phyloP scores from a whole-genome alignment of 2,329 filamentous ascomycete genomes.

The Trichophyton verrucosum region DNA sequence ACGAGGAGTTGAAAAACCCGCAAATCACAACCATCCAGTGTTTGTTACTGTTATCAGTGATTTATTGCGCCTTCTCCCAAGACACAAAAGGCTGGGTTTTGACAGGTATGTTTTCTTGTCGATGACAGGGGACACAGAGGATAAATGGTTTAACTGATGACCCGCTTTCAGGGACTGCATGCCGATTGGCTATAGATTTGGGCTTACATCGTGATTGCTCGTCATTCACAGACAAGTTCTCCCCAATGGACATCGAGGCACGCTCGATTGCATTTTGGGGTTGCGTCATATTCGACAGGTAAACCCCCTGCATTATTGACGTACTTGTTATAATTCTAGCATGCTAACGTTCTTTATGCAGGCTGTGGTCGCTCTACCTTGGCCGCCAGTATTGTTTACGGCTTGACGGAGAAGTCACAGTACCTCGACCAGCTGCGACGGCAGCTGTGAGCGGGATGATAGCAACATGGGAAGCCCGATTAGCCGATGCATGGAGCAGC shows the following conservation, averaged over 20 bases:
- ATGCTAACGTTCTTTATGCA: background rate
- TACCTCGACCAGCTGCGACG: background rate
- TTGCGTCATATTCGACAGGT: slow-evolving; percentile 12
- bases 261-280: slow-evolving; percentile 14
- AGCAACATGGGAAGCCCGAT: slow-evolving; percentile 6
- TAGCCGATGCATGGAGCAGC: slow-evolving; percentile 12
- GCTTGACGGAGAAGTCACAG: slow-evolving; percentile 9
- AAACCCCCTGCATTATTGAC: background rate
- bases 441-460: background rate
- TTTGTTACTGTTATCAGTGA: slow-evolving; percentile 12
- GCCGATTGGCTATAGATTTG: slow-evolving; percentile 12
- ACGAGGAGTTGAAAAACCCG: slow-evolving; percentile 12
- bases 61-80: slow-evolving; percentile 12
- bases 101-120: slow-evolving; percentile 4
- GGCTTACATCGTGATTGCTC: slow-evolving; percentile 12
- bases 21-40: slow-evolving; percentile 13
- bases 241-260: slow-evolving; percentile 10
- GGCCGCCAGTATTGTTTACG: slow-evolving; percentile 11
- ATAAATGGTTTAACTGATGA: background rate
- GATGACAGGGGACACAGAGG: background rate
- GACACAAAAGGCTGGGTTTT: slow-evolving; percentile 14
- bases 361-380: slow-evolving; percentile 13
- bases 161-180: slow-evolving; percentile 9
- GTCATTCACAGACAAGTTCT: slow-evolving; percentile 6
- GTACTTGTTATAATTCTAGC: background rate